These are phyloP conservation scores for Chimonanthus praecox DNA, from an alignment of 164 flowering plant genomes.

Conservation along the genomic window DNA sequence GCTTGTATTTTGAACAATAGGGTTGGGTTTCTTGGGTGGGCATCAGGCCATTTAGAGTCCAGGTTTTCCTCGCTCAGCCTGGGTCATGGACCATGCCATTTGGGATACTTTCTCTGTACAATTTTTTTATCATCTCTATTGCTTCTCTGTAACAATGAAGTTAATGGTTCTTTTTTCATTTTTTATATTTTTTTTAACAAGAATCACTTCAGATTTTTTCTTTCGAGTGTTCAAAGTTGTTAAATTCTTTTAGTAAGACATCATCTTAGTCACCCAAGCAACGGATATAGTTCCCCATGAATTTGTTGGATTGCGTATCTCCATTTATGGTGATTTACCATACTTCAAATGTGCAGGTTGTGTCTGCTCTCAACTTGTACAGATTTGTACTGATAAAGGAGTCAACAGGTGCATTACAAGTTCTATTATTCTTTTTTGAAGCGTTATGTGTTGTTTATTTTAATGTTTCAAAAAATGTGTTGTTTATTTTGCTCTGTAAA, in stretches of 20 bases:
- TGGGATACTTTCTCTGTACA: no score
- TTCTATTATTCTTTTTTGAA: not conserved
- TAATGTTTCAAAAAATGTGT: no score
- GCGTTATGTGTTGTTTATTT: not conserved
- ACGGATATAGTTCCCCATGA: not conserved
- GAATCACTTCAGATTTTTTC: no score
- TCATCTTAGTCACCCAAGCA: not conserved
- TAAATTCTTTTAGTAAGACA: not conserved
- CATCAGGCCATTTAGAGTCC: no score
- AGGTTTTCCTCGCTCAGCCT: no score
- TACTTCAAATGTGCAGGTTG: slow-evolving; percentile 43
- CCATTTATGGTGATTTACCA: not conserved
- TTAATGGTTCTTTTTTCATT: not conserved
- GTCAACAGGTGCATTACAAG: slow-evolving; percentile 45
- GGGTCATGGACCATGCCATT: no score
- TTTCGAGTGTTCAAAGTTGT: not conserved
- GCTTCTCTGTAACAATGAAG: not conserved
- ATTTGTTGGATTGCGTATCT: not conserved
- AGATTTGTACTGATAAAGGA: slow-evolving; percentile 66
- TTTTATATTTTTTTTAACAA: not conserved
- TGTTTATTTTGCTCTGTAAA: not conserved
- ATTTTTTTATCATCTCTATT: no score
- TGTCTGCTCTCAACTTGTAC: slow-evolving; percentile 82
- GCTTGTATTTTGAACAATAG: no score
- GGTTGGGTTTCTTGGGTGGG: no score